Percentiles rank a stretch among this genome's conserved stretches.
phyloP scores from a whole-genome alignment of 1,284 basidiomycete genomes.

The Cryptococcus neoformans region DNA sequence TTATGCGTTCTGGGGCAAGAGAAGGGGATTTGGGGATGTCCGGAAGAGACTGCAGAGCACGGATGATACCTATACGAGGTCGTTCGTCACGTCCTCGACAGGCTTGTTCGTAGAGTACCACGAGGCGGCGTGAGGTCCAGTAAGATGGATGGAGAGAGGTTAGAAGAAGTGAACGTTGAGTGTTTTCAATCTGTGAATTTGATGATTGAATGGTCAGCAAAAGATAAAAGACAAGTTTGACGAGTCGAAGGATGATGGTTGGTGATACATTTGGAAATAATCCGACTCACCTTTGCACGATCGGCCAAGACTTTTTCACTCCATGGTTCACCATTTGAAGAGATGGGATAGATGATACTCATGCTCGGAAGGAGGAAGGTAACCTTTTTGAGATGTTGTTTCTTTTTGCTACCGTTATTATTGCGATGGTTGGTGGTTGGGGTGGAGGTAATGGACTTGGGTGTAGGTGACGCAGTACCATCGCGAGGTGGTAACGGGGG shows the following conservation, averaged over 20 bases:
- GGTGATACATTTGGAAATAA: neutral
- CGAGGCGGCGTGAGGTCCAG: conserved; percentile 45
- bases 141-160: conserved; percentile 42
- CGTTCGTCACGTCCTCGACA: conserved; percentile 51
- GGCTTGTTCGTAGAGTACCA: conserved; percentile 46
- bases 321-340: conserved; percentile 70
- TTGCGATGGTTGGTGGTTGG: too few species aligned
- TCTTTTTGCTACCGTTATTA: conserved; percentile 17
- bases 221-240: conserved; percentile 8
- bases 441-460: too few species aligned
- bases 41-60: conserved; percentile 54
- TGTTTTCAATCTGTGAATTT: conserved; percentile 45
- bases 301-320: conserved; percentile 60
- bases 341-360: conserved; percentile 80
- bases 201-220: neutral
- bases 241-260: too few species aligned
- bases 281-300: conserved; percentile 28
- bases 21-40: conserved; percentile 23
- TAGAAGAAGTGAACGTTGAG: conserved; percentile 63
- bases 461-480: too few species aligned
- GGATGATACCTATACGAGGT: conserved; percentile 64
- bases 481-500: too few species aligned
- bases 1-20: conserved; percentile 52
- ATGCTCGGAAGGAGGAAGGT: conserved; percentile 81
- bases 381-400: conserved; percentile 67